Evolutionary conservation across 148 eudicot genomes (phyloP).

Genomic region (Amaranthus hypochondriacus): DNA sequence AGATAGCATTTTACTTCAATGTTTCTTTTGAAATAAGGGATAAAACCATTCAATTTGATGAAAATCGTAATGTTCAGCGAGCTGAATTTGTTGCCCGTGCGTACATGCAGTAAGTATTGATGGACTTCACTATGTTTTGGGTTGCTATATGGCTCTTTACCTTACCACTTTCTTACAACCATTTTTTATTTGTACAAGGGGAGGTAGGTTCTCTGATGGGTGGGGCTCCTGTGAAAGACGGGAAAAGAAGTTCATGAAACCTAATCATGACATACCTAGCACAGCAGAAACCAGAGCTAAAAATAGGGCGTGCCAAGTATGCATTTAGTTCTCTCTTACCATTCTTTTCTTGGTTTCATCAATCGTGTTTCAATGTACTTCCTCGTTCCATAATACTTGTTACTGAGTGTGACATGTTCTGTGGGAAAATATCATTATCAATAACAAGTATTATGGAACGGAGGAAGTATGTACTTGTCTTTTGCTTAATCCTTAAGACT

Average conservation of each 20-base stretch:
- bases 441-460: too few species aligned
- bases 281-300: constrained; percentile 99
- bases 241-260: constrained; percentile 84
- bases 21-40: constrained; percentile 87
- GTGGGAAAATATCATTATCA: too few species aligned
- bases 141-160: not conserved
- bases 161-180: not conserved
- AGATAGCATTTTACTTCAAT: constrained; percentile 92
- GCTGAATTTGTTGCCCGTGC: constrained; percentile 95
- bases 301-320: constrained; percentile 94
- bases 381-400: too few species aligned
- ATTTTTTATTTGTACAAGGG: constrained; percentile 39
- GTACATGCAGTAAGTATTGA: constrained; percentile 67
- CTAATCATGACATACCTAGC: constrained; percentile 91
- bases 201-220: constrained; percentile 97
- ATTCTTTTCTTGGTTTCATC: not conserved
- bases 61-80: constrained; percentile 75
- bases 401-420: too few species aligned
- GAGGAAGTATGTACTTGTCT: not conserved
- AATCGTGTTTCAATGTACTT: not conserved
- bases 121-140: not conserved
- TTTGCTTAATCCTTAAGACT: too few species aligned
- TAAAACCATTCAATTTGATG: constrained; percentile 88
- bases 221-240: constrained; percentile 97
- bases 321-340: constrained; percentile 1